These are phyloP conservation scores for Nannochloropsis gaditana DNA, from an alignment of 108 stramenopile species.

Conservation along the genomic window DNA sequence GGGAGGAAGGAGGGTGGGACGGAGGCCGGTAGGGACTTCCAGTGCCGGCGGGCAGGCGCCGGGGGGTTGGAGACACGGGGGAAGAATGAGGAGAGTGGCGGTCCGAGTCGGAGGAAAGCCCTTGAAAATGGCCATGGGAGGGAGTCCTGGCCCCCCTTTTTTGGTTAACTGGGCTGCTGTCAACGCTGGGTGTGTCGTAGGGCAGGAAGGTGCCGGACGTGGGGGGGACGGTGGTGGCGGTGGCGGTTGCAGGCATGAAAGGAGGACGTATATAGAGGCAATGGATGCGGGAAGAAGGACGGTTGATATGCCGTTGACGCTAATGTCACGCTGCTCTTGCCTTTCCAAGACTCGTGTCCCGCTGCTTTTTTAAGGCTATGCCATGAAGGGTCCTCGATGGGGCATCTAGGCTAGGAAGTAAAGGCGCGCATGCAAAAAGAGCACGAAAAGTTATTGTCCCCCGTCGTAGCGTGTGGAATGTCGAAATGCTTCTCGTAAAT, in stretches of 20 bases:
- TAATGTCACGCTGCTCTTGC: not conserved
- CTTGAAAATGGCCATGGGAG: not conserved
- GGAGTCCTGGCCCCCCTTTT: not conserved
- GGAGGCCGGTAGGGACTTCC: not conserved
- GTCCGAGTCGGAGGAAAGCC: not conserved
- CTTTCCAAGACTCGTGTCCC: not conserved
- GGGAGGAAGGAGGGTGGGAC: conserved; percentile 16
- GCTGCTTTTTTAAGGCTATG: not conserved
- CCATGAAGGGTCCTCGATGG: not conserved
- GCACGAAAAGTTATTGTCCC: no score
- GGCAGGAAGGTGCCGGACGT: not conserved
- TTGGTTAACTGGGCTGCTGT: not conserved
- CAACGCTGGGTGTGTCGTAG: not conserved
- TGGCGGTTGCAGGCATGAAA: not conserved
- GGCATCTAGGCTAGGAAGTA: not conserved
- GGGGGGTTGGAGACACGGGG: not conserved
- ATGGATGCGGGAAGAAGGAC: not conserved
- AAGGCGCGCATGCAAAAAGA: no score
- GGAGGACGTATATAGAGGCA: not conserved
- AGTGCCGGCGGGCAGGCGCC: not conserved
- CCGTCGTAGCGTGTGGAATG: no score
- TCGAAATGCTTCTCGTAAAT: no score
- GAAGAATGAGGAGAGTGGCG: not conserved
- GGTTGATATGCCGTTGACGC: not conserved
- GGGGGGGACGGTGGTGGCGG: not conserved